Base-by-base conservation (phyloP, 1,284 basidiomycete genomes). In the Ustilago bromivora region DNA sequence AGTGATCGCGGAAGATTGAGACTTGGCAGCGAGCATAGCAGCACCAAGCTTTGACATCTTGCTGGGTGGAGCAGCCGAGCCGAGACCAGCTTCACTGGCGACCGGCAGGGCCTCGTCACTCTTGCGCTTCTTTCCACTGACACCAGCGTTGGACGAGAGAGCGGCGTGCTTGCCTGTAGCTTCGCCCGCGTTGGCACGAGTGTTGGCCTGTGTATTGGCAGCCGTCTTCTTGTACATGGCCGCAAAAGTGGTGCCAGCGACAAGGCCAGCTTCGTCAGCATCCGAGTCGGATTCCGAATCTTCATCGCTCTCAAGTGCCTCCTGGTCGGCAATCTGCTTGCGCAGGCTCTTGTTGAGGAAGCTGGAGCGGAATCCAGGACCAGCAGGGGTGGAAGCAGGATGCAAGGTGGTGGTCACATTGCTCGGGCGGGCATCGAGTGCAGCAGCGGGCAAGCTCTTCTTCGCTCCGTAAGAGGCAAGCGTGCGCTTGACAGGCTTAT, bases 271-370 rank as follows among this genome's bases (percentile, higher is more conserved):
- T 4, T 53, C 60, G 9, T 76, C 76, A 5, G 57, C 58, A 13
- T 78, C 76, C 32, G 64, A 70, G 28, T 81, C 79, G n/a, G 53
- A 58, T 9, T 77, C 74, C 1, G 66, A 60, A 13, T 62, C 63
- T 31, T 65, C 67, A 11, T 61, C 61, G 36, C 54, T 64, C 35
- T 71, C 68, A 23, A 64, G 71, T 9, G 62, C 66, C 53, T 78
- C 71, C 47, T 72, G 74, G 41, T 79, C 80, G 12, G 78, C 76
- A n/a, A 78, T 74, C 47, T 77, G 79, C 57, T 82, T 78, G 41
- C 76, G 75, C 59, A 84, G 36, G 47, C 82, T 84, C 74, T 84
- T 84, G 76, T 81, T 82, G 55, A 84, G 78, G 74, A 84, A 84
- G 61, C 79, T 84, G 36, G 71, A 75, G 19, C 76, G 75, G 71